Base-by-base conservation (phyloP, 202 grass and related monocot species). In the Setaria italica region DNA sequence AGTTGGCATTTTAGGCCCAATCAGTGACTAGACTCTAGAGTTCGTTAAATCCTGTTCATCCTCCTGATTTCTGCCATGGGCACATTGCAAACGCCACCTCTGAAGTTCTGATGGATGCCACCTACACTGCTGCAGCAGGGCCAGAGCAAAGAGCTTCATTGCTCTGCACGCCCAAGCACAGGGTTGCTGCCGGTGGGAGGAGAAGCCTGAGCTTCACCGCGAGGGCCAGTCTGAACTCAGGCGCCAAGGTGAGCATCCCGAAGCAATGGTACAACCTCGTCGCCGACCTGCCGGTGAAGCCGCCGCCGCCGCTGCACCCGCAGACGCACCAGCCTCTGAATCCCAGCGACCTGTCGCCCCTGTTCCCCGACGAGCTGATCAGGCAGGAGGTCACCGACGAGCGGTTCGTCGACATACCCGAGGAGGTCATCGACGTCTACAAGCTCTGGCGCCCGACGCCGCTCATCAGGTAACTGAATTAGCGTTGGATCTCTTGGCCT, bases 191-290 rank as follows among this genome's bases (percentile, higher is more conserved):
- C 43, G 20, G 4, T 0, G 21, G 55, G 3, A 49, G 79, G 17
- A 78, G 81, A 55, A 70, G 65, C 16, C 63, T 80, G 43, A 70
- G 70, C 13, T 82, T 88, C 58, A 30, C 51, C 39, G 45, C 74
- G 6, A 87, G 86, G 80, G 88, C 85, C 34, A 58, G 85, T 64
- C 78, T 76, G 29, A 77, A 41, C 51, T 42, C n/a, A 4, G 80
- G 72, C 30, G 80, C 78, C 67, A 75, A 51, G 25, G 77, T 94
- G 53, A 92, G 92, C 81, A 92, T 99, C 84, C 96, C 96, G 10
- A 95, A 94, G n/a, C 87, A 95, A 60, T 99, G 96, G 96, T 99
- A 99, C 81, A 99, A 99, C 74, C 76, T 99, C 74, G 70, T 95
- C 29, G 89, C 96, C n/a, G 96, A 99, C 88, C 91, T 99, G 60